These are phyloP conservation scores for Botrytis tulipae DNA, from an alignment of 2,329 filamentous ascomycete species.

Conservation along the genomic window DNA sequence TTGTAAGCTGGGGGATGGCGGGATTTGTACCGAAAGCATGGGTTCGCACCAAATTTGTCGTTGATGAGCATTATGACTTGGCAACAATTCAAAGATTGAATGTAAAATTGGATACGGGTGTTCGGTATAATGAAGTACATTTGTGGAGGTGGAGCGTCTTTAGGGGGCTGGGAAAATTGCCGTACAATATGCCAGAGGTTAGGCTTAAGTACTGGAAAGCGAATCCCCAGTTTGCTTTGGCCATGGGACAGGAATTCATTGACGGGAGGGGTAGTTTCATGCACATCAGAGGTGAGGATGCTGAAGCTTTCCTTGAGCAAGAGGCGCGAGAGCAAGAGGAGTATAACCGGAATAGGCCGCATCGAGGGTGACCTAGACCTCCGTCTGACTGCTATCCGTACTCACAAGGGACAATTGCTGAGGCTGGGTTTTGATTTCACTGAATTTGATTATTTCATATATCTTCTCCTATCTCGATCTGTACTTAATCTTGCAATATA, in stretches of 20 bases:
- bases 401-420: not conserved
- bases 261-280: not conserved
- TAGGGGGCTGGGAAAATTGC: not conserved
- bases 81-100: rapidly evolving
- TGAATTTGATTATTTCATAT: not conserved
- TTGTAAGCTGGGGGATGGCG: not conserved
- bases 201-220: not conserved
- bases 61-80: not conserved
- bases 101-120: rapidly evolving
- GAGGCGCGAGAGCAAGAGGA: not conserved
- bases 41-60: not conserved
- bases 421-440: not conserved
- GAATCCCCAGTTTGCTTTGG: too few relatives aligned
- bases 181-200: not conserved
- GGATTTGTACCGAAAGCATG: not conserved
- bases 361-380: not conserved
- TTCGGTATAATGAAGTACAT: rapidly evolving
- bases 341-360: not conserved
- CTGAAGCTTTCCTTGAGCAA: not conserved
- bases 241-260: too few relatives aligned
- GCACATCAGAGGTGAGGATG: rapidly evolving
- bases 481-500: not conserved
- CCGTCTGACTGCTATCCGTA: not conserved
- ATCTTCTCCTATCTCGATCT: not conserved
- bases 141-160: not conserved